Evolutionary conservation across 768 basidiomycete species (phyloP).

Genomic region (Mycena polygramma): DNA sequence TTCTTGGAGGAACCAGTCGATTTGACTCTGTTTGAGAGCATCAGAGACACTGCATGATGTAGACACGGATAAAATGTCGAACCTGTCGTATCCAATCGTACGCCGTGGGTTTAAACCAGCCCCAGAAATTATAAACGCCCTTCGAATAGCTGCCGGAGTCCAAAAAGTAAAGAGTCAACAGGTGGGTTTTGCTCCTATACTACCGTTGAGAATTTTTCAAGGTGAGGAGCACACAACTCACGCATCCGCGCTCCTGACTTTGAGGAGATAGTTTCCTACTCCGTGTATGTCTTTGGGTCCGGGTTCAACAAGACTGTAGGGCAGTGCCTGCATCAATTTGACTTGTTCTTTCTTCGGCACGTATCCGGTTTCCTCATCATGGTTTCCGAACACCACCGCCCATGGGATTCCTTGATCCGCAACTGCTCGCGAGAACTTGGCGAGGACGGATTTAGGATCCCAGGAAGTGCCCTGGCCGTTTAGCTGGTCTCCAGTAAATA

Average conservation of each 20-base stretch:
- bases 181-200: conserved; percentile 83
- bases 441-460: conserved; percentile 89
- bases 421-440: conserved; percentile 87
- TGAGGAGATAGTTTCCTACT: conserved; percentile 91
- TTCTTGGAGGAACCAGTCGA: conserved; percentile 91
- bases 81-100: conserved; percentile 90
- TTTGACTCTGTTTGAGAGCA: conserved; percentile 69
- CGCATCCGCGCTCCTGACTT: conserved; percentile 88
- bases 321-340: conserved; percentile 79
- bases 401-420: conserved; percentile 86
- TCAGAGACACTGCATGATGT: neutral
- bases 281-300: conserved; percentile 92
- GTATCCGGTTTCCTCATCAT: conserved; percentile 82
- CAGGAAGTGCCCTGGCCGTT: conserved; percentile 81
- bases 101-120: conserved; percentile 73
- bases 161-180: conserved; percentile 92
- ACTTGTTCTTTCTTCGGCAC: conserved; percentile 74
- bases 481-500: conserved; percentile 90
- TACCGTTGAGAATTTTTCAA: neutral
- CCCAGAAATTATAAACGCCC: conserved; percentile 72
- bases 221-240: conserved; percentile 55
- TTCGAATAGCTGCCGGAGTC: conserved; percentile 87
- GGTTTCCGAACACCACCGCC: conserved; percentile 95
- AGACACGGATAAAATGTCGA: conserved; percentile 14
- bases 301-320: conserved; percentile 84